Base-by-base conservation (phyloP, 78 protist species). In the Dictyostelium brefeldianum region DNA sequence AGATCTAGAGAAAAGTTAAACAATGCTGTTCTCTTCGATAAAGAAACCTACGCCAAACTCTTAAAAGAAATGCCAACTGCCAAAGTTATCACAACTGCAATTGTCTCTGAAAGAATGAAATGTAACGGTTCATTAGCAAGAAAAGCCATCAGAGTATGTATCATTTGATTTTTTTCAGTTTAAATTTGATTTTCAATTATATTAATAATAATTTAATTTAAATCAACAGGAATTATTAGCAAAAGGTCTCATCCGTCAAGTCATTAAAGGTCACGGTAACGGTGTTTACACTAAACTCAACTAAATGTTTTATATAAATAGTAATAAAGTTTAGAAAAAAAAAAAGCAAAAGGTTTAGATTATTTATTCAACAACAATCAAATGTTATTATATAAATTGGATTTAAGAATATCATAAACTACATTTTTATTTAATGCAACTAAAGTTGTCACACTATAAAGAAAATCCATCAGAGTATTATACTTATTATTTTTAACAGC, bases 31-130 rank as follows among this genome's bases (percentile, higher is more conserved):
- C 91, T 96, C 73, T 91, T 97, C 93, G 97, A 96, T 94, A 96
- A 96, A 96, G 94, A 47, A 64, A 70, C 93, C 54, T 91, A 84
- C 80, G 96, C 95, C 65, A 92, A 94, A 95, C 51, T 98, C 80
- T 25, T 89, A 59, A 93, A 87, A 65, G 96, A 97, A 50, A 94
- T 97, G 62, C 97, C 98, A 87, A 73, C 84, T 31, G 67, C 83
- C 67, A 94, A 95, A 94, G 96, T 97, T 77, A 97, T 98, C 97
- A 98, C 99, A 41, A 97, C 97, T 12, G 96, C 99, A 43, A 73
- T 94, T 51, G 79, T 97, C 17, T 94, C 97, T 31, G 99, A 98
- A 80, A 96, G 97, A 74, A 80, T 97, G 91, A 94, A 92, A 92
- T 27, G 91, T 95, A 95, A 95, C 69, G 98, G 97, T 47, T 95